Conservation (phyloP, 768 basidiomycete species). For the Hemileccinum impolitum region DNA sequence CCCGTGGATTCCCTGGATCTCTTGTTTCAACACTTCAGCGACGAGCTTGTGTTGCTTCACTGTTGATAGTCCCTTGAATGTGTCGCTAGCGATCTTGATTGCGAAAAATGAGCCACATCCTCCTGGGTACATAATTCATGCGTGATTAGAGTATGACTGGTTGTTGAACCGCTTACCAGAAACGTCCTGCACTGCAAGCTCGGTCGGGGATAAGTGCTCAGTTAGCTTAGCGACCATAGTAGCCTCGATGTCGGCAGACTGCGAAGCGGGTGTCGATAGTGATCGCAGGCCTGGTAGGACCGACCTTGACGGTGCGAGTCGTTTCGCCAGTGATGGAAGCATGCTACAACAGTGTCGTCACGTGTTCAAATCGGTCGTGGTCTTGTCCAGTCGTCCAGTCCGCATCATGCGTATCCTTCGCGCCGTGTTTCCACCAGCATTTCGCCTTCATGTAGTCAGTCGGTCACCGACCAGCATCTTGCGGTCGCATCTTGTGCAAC, state of each 20-base stretch:
- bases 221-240: conserved; percentile 69
- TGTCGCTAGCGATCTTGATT: conserved; percentile 79
- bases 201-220: conserved; percentile 71
- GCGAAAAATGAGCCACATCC: conserved; percentile 98
- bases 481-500: conserved; percentile 9
- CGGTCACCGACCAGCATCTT: conserved; percentile 2
- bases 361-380: conserved; percentile 8
- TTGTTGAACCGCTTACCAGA: conserved; percentile 62
- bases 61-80: conserved; percentile 80
- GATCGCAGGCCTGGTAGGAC: conserved; percentile 26
- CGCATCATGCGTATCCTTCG: conserved; percentile 26
- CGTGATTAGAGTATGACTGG: background rate
- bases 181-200: conserved; percentile 88
- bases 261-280: conserved; percentile 24
- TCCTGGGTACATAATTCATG: conserved; percentile 44
- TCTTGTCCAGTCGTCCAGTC: no score
- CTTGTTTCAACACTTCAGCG: conserved; percentile 79
- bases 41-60: conserved; percentile 95
- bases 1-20: conserved; percentile 90
- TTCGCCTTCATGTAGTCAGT: conserved; percentile 7
- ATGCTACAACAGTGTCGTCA: conserved; percentile 14
- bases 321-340: conserved; percentile 32
- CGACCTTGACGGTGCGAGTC: conserved; percentile 26
- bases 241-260: conserved; percentile 39
- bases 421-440: conserved; percentile 14